Conservation (phyloP, 257 asterid species). For the Datura wrightii region DNA sequence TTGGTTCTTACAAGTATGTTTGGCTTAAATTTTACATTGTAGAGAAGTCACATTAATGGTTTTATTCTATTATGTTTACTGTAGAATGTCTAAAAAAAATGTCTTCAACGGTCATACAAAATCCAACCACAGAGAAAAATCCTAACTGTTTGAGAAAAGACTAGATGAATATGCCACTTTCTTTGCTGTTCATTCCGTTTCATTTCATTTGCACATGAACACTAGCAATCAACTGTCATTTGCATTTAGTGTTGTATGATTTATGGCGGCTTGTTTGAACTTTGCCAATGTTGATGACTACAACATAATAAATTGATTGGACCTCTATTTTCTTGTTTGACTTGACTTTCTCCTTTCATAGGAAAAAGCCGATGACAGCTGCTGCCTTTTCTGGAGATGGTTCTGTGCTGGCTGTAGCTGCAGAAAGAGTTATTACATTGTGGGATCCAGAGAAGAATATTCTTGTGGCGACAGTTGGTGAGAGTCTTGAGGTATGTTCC, state of each 20-base stretch:
- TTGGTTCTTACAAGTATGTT: constrained; percentile 93
- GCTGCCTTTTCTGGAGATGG: constrained; percentile 90
- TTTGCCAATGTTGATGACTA: not conserved
- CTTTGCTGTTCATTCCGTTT: not conserved
- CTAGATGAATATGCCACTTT: not conserved
- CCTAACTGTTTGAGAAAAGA: not conserved
- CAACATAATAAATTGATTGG: not conserved
- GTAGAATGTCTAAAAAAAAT: not conserved
- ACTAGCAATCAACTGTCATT: not conserved
- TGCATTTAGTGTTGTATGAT: constrained; percentile 19
- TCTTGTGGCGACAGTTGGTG: constrained; percentile 86
- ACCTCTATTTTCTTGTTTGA: not conserved
- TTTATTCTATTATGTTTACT: not conserved
- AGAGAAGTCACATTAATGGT: not conserved
- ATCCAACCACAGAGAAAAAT: not conserved
- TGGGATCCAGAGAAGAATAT: constrained; percentile 91
- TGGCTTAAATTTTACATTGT: not conserved
- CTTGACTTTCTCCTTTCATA: constrained; percentile 38
- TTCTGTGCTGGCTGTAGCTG: constrained; percentile 93
- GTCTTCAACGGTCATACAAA: not conserved
- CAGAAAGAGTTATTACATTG: constrained; percentile 79
- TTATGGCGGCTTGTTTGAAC: not conserved
- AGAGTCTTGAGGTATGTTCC: constrained; percentile 64
- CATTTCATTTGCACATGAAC: constrained; percentile 11
- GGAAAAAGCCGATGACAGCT: constrained; percentile 87